These are phyloP conservation scores for Agroathelia rolfsii DNA, from an alignment of 1,284 basidiomycete species.

Conservation along the genomic window DNA sequence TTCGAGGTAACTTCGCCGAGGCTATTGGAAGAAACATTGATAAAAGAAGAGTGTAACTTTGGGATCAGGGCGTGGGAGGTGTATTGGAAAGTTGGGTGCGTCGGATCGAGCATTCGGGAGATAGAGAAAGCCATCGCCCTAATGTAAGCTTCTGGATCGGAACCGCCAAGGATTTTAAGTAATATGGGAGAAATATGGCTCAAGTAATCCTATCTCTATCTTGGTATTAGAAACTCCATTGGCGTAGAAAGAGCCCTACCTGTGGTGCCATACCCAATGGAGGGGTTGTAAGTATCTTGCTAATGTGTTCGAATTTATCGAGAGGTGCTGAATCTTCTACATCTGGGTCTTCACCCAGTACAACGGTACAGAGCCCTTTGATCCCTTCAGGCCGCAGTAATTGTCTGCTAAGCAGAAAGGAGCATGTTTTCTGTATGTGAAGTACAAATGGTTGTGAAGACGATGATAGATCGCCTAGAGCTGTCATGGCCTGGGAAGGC, in stretches of 20 bases:
- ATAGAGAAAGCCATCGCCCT: constrained; percentile 61
- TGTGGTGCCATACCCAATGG: constrained; percentile 43
- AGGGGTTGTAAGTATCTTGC: constrained; percentile 43
- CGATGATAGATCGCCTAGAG: constrained; percentile 49
- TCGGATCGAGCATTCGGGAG: constrained; percentile 45
- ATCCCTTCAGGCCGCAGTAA: constrained; percentile 60
- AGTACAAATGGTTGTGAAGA: constrained; percentile 27
- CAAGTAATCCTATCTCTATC: constrained; percentile 68
- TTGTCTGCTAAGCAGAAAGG: constrained; percentile 53
- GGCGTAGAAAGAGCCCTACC: constrained; percentile 27
- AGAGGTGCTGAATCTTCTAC: constrained; percentile 40
- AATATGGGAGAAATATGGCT: constrained; percentile 42
- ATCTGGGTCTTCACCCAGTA: constrained; percentile 53
- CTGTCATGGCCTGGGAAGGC: constrained; percentile 52
- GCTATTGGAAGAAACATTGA: constrained; percentile 13
- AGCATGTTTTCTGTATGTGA: constrained; percentile 49
- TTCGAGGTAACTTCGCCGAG: constrained; percentile 7
- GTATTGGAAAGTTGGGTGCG: constrained; percentile 20
- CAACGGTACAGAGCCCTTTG: constrained; percentile 50
- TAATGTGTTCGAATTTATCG: constrained; percentile 59
- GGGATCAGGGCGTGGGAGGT: constrained; percentile 31
- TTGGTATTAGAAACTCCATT: constrained; percentile 4
- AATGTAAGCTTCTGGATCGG: constrained; percentile 34
- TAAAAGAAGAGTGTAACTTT: constrained; percentile 35
- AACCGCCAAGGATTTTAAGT: constrained; percentile 33